Base-by-base conservation (phyloP, 106 monocot genomes). In the Allium fistulosum region DNA sequence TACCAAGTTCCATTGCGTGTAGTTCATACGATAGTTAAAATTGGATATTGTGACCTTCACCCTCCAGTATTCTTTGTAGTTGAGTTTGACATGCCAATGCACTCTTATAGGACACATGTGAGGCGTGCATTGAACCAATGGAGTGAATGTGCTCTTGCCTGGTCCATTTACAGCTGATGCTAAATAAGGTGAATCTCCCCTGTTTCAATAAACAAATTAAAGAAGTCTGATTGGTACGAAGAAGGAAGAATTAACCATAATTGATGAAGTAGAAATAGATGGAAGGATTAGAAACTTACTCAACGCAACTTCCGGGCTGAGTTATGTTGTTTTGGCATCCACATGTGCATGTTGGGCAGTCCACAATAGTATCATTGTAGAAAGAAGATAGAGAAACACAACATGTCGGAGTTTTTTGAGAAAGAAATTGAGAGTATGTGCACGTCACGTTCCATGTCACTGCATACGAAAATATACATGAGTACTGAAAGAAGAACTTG, bases 1-100 rank as follows among this genome's bases (percentile, higher is more conserved):
- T 49, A 83, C 87, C 11, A 87, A 66, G 75, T 83, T 87, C 87
- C 87, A 87, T 61, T 87, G 83, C 0, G 78, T 73, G 80, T 87
- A 87, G 53, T 87, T 87, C 83, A 83, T 87, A 51, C 83, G 66
- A 69, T 87, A 87, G 65, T 87, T 87, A 66, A 87, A 87, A 67
- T 87, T 87, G 15, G 87, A 83, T 57, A 87, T 69, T 15, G 83
- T 70, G 10, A 87, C 78, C 71, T 87, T 87, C 15, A 76, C 83
- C 8, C 87, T 77, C 87, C 87, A 87, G 26, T 87, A 87, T 4
- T 80, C 87, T 58, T 75, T 72, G 58, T 83, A 87, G 62, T 87
- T 87, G 49, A 87, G 80, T 51, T 87, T 83, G 10, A 87, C 83
- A 73, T 87, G 87, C 87, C 87, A 87, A 59, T 87, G 87, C 14